Evolutionary conservation across 441 rosid species (phyloP).

Genomic region (Euphorbia celastroides): DNA sequence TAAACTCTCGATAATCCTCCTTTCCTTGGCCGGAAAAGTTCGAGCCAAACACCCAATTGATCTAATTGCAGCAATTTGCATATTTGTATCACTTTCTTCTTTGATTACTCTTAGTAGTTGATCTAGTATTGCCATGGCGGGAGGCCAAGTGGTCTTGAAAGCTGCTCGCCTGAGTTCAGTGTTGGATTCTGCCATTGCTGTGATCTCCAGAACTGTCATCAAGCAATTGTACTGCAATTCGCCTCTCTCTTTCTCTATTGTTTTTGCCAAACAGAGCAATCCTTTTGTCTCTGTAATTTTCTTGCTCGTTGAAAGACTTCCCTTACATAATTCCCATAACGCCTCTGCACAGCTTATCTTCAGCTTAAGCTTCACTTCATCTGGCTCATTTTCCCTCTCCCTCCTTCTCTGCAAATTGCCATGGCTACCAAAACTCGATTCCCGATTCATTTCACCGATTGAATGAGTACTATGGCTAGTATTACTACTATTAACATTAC

Average conservation of each 20-base stretch:
- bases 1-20: conserved; percentile 37
- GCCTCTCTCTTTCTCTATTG: conserved; percentile 38
- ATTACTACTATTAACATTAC: background rate
- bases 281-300: conserved; percentile 54
- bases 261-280: conserved; percentile 46
- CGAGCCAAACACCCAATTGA: conserved; percentile 53
- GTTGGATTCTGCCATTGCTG: conserved; percentile 39
- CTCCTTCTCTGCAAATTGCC: conserved; percentile 31
- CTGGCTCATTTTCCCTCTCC: conserved; percentile 39
- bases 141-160: conserved; percentile 50
- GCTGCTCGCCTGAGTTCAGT: conserved; percentile 47
- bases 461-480: conserved; percentile 35
- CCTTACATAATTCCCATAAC: conserved; percentile 38
- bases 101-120: conserved; percentile 45
- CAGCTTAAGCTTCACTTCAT: conserved; percentile 30
- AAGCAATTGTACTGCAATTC: conserved; percentile 44
- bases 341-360: conserved; percentile 45
- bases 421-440: conserved; percentile 25
- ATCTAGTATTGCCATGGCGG: conserved; percentile 52
- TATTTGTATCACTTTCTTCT: conserved; percentile 27
- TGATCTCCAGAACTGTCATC: conserved; percentile 47
- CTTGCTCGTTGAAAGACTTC: conserved; percentile 30
- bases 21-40: conserved; percentile 51
- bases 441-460: conserved; percentile 42
- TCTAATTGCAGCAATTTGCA: conserved; percentile 38